These are phyloP conservation scores for Dothidotthia symphoricarpi DNA, from an alignment of 2,329 filamentous ascomycete genomes.

Conservation along the genomic window DNA sequence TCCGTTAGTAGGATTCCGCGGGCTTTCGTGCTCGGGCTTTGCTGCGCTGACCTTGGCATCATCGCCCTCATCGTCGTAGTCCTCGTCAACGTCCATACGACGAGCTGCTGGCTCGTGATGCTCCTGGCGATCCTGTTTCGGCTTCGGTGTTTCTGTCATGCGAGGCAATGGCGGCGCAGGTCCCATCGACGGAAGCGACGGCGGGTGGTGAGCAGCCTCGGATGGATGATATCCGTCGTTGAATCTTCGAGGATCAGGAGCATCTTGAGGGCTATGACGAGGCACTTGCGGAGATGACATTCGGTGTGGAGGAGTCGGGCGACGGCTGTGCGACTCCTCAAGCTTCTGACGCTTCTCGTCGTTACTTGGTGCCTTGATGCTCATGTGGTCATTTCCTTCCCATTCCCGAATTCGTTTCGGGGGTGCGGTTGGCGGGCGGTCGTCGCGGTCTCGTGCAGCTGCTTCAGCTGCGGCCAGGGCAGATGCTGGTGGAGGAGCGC, in stretches of 20 bases:
- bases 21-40: constrained; percentile 49
- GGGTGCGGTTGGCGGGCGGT: constrained; percentile 69
- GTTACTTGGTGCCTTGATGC: constrained; percentile 77
- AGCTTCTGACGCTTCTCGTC: constrained; percentile 85
- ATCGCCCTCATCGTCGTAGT: constrained; percentile 92
- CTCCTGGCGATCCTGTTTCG: constrained; percentile 47
- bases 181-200: constrained; percentile 55
- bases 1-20: constrained; percentile 39
- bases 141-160: constrained; percentile 44
- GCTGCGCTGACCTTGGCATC: constrained; percentile 62
- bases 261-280: constrained; percentile 70
- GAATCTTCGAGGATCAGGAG: constrained; percentile 60
- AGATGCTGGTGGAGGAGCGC: constrained; percentile 65
- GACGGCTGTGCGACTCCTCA: constrained; percentile 78
- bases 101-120: constrained; percentile 79
- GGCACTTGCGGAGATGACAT: constrained; percentile 58
- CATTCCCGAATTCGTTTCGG: constrained; percentile 88
- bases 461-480: constrained; percentile 67
- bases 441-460: constrained; percentile 63
- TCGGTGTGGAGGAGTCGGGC: constrained; percentile 52
- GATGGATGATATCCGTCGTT: constrained; percentile 86
- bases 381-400: constrained; percentile 71
- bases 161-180: constrained; percentile 52
- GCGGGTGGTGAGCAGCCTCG: constrained; percentile 84
- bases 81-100: constrained; percentile 96